phyloP scores from a whole-genome alignment of 1,139 yeast species.

The Komagataea norvegica region DNA sequence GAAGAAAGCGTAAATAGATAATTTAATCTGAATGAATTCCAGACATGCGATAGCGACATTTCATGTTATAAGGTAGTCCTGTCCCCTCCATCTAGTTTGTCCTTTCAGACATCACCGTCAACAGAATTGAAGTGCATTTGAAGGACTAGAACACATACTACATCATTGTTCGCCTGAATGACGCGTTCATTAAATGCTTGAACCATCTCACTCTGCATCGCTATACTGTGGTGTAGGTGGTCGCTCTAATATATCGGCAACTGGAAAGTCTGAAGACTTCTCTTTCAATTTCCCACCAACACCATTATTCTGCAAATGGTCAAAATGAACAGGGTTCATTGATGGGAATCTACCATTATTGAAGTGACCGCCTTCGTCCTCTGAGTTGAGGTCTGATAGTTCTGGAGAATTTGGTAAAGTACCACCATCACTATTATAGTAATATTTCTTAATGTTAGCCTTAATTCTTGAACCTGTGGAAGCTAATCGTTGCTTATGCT shows the following conservation, averaged over 20 bases:
- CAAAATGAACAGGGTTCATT: background rate
- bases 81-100: too few species aligned
- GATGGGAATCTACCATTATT: background rate
- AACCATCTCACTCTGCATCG: conserved; percentile 7
- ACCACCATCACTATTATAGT: conserved; percentile 16
- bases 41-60: too few species aligned
- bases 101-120: too few species aligned
- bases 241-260: conserved; percentile 3
- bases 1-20: too few species aligned
- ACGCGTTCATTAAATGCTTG: background rate
- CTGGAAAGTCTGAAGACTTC: background rate
- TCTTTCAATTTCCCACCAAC: too few species aligned
- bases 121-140: too few species aligned
- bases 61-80: too few species aligned
- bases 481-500: conserved; percentile 9
- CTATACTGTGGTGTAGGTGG: conserved; percentile 12
- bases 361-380: conserved; percentile 11
- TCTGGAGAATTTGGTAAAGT: conserved; percentile 8
- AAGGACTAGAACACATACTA: too few species aligned
- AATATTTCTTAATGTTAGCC: conserved; percentile 14
- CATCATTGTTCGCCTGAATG: too few species aligned
- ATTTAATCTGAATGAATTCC: too few species aligned
- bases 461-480: conserved; percentile 15
- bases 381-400: conserved; percentile 14
- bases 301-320: too few species aligned